Conservation (phyloP, 805 yeast genomes). For the Dipodascus geniculatus region DNA sequence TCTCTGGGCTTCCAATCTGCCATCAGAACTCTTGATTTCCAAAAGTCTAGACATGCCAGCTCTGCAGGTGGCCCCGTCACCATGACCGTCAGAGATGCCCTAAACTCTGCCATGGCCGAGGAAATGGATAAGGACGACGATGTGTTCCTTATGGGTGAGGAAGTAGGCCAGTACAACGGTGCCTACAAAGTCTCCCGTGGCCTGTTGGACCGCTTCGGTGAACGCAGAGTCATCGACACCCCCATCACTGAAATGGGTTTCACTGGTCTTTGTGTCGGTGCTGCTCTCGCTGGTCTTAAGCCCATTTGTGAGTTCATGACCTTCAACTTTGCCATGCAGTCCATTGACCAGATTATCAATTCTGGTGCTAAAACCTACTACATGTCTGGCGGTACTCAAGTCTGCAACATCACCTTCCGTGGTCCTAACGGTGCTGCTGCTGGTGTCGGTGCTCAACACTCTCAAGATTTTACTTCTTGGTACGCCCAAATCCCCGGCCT, state of each 20-base stretch:
- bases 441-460: slow-evolving; percentile 99
- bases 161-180: slow-evolving; percentile 98
- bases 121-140: slow-evolving; percentile 92
- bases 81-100: slow-evolving; percentile 94
- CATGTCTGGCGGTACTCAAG: slow-evolving; percentile 99
- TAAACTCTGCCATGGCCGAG: slow-evolving; percentile 90
- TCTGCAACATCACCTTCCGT: slow-evolving; percentile 94
- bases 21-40: slow-evolving; percentile 20
- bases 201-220: slow-evolving; percentile 87
- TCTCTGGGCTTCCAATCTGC: slow-evolving; percentile 19
- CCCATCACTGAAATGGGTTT: slow-evolving; percentile 99
- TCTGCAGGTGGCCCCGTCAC: slow-evolving; percentile 22
- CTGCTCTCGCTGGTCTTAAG: slow-evolving; percentile 90
- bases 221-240: slow-evolving; percentile 84
- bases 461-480: slow-evolving; percentile 97
- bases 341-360: slow-evolving; percentile 96
- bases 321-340: slow-evolving; percentile 98
- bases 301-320: slow-evolving; percentile 99
- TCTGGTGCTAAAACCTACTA: slow-evolving; percentile 98
- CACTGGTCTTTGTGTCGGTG: slow-evolving; percentile 90
- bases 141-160: slow-evolving; percentile 96
- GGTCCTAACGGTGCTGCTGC: slow-evolving; percentile 99
- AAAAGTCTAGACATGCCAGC: slow-evolving; percentile 18
- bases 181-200: slow-evolving; percentile 97
- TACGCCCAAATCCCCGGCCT: slow-evolving; percentile 97